These are phyloP conservation scores for Flaveria brownii DNA, from an alignment of 129 eudicot genomes.

Conservation along the genomic window DNA sequence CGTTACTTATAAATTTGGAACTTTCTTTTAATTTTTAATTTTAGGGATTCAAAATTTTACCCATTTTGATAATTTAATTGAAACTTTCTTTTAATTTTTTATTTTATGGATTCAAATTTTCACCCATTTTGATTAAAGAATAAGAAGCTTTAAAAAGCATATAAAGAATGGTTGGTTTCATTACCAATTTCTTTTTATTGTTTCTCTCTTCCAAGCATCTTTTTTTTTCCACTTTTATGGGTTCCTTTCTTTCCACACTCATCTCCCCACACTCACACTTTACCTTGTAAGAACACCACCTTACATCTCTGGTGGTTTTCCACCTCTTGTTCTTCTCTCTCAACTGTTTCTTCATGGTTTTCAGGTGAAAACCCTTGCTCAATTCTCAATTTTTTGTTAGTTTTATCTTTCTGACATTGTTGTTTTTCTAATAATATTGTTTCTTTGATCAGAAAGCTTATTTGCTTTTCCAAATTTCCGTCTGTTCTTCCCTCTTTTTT, in stretches of 20 bases:
- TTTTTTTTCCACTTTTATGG: conserved; percentile 53
- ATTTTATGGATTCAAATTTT: not conserved
- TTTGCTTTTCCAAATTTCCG: conserved; percentile 33
- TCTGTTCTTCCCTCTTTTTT: conserved; percentile 9
- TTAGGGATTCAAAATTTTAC: not conserved
- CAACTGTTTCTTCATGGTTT: conserved; percentile 43
- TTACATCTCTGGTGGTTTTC: not conserved
- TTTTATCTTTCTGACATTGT: conserved; percentile 29
- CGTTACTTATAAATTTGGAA: too few relatives aligned
- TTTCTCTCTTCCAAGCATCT: conserved; percentile 83
- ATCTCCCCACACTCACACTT: conserved; percentile 36
- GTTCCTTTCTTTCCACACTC: conserved; percentile 39
- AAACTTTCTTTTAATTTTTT: too few relatives aligned
- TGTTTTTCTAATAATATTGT: conserved; percentile 33
- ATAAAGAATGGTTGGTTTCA: conserved; percentile 38
- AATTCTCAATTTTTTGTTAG: conserved; percentile 23
- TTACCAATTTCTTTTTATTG: conserved; percentile 54
- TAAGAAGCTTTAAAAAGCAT: conserved; percentile 9
- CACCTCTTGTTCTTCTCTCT: not conserved
- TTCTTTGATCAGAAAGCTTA: conserved; percentile 52
- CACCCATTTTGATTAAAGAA: not conserved
- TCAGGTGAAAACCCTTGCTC: conserved; percentile 39
- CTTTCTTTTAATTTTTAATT: too few relatives aligned
- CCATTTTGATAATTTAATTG: not conserved
- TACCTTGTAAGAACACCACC: conserved; percentile 13